Percentiles rank a stretch among this genome's conserved stretches.
Evolutionary conservation across 2,329 filamentous ascomycete species (phyloP).

Genomic region (Neophaeococcomyces mojaviensis): DNA sequence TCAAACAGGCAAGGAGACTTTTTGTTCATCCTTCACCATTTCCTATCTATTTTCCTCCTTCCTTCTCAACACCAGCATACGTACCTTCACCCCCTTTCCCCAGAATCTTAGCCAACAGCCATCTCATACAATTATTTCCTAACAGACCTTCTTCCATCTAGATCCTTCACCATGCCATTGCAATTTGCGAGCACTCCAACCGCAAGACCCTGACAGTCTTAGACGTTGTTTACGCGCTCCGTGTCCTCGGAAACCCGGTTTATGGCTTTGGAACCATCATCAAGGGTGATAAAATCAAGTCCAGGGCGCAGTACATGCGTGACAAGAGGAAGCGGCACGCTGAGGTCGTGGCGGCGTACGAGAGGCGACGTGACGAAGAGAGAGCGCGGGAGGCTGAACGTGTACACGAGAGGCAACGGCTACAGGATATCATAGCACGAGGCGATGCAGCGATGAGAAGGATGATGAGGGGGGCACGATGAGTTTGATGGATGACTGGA

Average conservation of each 20-base stretch:
- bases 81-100: background rate
- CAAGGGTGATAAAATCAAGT: background rate
- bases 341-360: too few relatives aligned
- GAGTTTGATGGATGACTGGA: too few relatives aligned
- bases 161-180: constrained; percentile 24
- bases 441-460: too few relatives aligned
- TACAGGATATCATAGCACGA: too few relatives aligned
- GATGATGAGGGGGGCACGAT: constrained; percentile 8
- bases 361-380: background rate
- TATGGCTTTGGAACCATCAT: constrained; percentile 1
- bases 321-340: background rate
- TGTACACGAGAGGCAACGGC: constrained; percentile 19
- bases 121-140: too few relatives aligned
- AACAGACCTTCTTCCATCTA: too few relatives aligned
- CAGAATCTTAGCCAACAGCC: too few relatives aligned
- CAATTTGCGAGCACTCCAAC: constrained; percentile 20
- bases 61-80: background rate
- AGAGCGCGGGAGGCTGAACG: constrained; percentile 11
- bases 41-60: background rate
- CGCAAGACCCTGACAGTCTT: constrained; percentile 13
- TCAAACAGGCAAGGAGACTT: constrained; percentile 20
- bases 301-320: background rate
- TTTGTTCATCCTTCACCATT: background rate
- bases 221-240: constrained; percentile 14
- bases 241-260: constrained; percentile 13